Evolutionary conservation across 352 stramenopile species (phyloP).

Genomic region (Pythium scleroteichum): DNA sequence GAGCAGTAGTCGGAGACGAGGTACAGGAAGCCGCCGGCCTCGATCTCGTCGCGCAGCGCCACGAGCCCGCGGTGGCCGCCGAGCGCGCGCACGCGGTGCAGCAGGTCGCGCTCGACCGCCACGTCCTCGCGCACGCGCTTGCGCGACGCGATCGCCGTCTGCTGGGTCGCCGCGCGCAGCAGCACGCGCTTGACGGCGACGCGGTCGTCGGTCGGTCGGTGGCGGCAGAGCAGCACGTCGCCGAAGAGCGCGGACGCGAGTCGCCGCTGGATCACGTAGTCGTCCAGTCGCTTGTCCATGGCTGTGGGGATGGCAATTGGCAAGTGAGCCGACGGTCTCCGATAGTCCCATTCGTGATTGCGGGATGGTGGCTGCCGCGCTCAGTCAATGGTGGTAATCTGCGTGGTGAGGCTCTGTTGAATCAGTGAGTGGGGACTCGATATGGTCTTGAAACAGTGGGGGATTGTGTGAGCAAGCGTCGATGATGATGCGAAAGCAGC

Average conservation of each 20-base stretch:
- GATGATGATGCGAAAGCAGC: too few relatives aligned
- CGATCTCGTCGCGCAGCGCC: conserved; percentile 69
- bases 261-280: conserved; percentile 80
- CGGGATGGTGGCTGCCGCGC: too few relatives aligned
- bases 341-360: too few relatives aligned
- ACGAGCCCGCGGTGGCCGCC: conserved; percentile 69
- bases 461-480: too few relatives aligned
- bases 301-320: conserved; percentile 18
- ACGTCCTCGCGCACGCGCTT: conserved; percentile 84
- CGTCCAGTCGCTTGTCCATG: conserved; percentile 58
- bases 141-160: conserved; percentile 56
- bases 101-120: conserved; percentile 70
- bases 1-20: conserved; percentile 76
- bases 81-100: conserved; percentile 57
- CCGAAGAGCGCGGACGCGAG: conserved; percentile 78
- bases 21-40: conserved; percentile 78
- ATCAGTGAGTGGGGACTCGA: too few relatives aligned
- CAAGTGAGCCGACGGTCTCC: conserved; percentile 6
- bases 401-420: too few relatives aligned
- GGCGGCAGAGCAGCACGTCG: conserved; percentile 74
- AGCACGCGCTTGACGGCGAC: conserved; percentile 83
- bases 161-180: conserved; percentile 53
- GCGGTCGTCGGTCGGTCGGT: conserved; percentile 57
- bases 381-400: too few relatives aligned
- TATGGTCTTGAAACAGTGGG: too few relatives aligned